Evolutionary conservation across 306 rosid genomes (phyloP), one percentile per base, ranked within the genome.

Genomic region (Carpinus viminea): DNA sequence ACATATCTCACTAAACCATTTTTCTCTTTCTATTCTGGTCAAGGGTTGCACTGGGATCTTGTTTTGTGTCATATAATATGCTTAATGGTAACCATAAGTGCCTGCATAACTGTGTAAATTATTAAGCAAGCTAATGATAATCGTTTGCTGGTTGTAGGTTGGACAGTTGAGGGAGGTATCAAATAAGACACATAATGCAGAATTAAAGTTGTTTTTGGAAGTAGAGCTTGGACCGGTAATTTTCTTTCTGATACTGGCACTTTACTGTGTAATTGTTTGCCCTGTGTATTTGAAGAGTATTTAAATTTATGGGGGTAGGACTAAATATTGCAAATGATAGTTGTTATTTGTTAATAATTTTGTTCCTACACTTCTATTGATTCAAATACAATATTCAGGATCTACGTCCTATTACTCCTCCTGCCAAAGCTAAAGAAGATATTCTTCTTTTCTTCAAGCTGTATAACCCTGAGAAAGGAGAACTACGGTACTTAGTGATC

Each of bases 121-220:
- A 26, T 64, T 52, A n/a, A 31, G 17, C 7, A 52, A 54, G 68
- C 53, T 81, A 56, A 53, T 73, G 31, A 13, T 69, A 21, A 68
- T 56, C 55, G 12, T 26, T 78, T 78, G 18, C 61, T 75, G 78
- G 70, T 75, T 83, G 77, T 78, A 93, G 98, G 98, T 93, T 87
- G 97, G 92, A 52, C 98, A 91, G 55, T 81, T 93, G 78, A 91
- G 94, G 68, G 97, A 91, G 80, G 88, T 85, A 45, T 88, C 93
- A 77, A 91, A 86, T 72, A 89, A 89, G 82, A 82, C 91, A 41
- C 83, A 88, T 79, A 89, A 81, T 78, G 93, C 91, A 16, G 98
- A 91, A 79, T 86, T 95, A 41, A 91, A 85, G 79, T 83, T 95
- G 81, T 92, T 91, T 84, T 85, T 95, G 90, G 98, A 95, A 87